Conservation (phyloP, 176 grass and related monocot genomes). For the Oryza rufipogon region DNA sequence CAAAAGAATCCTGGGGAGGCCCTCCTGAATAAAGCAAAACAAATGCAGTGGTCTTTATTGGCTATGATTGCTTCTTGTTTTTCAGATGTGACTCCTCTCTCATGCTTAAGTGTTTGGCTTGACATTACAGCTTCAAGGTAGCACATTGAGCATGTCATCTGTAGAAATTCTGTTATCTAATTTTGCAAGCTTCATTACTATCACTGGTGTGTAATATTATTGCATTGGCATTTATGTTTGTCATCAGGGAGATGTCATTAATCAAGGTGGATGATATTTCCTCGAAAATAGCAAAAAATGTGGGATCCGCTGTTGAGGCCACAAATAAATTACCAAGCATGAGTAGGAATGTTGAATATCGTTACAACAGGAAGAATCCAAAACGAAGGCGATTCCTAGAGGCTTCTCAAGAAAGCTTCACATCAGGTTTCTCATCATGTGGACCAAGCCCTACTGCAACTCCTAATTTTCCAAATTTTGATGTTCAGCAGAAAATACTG, state of each 20-base stretch:
- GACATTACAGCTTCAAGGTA: conserved; percentile 94
- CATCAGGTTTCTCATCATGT: conserved; percentile 33
- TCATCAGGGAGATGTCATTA: conserved; percentile 72
- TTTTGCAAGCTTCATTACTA: conserved; percentile 47
- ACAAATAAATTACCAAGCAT: conserved; percentile 77
- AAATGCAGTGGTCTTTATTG: conserved; percentile 85
- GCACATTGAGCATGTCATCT: conserved; percentile 7
- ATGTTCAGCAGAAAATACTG: conserved; percentile 49
- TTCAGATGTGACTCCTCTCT: conserved; percentile 74
- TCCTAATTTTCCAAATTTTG: conserved; percentile 41
- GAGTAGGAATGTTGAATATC: conserved; percentile 63
- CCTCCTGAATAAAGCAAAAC: conserved; percentile 81
- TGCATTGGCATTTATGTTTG: conserved; percentile 28
- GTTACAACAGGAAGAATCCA: conserved; percentile 85
- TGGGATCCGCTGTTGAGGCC: conserved; percentile 79
- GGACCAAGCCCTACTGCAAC: conserved; percentile 44
- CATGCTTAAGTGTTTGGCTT: conserved; percentile 88
- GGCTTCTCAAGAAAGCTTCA: conserved; percentile 42
- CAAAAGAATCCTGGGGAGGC: conserved; percentile 86
- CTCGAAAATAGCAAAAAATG: conserved; percentile 69
- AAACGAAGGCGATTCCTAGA: conserved; percentile 74
- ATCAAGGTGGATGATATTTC: conserved; percentile 73
- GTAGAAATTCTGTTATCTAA: conserved; percentile 13
- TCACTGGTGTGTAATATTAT: conserved; percentile 42
- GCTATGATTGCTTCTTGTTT: conserved; percentile 94